phyloP scores from a whole-genome alignment of 495 filamentous ascomycete genomes.

The Massariosphaeria phaeospora region DNA sequence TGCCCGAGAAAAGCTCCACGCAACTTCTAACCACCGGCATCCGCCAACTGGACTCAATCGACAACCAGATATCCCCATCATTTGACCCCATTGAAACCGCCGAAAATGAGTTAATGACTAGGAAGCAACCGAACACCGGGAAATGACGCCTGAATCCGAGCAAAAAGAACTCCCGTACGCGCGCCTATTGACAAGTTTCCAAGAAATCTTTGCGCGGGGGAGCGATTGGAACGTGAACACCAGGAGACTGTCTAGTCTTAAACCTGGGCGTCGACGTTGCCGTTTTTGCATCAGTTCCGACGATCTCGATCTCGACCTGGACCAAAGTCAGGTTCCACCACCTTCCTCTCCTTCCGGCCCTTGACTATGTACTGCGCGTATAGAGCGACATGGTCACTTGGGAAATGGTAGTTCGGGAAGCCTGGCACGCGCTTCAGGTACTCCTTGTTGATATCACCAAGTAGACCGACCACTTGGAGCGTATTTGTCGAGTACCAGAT shows the following conservation, averaged over 20 bases:
- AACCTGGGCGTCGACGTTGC: no score
- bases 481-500: slow-evolving; percentile 95
- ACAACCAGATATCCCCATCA: background rate
- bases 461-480: slow-evolving; percentile 76
- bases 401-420: slow-evolving; percentile 96
- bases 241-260: no score
- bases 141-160: slow-evolving; percentile 5
- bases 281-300: background rate
- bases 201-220: no score
- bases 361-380: slow-evolving; percentile 90
- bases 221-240: no score
- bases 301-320: slow-evolving; percentile 31
- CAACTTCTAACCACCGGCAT: background rate
- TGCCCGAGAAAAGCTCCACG: background rate
- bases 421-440: slow-evolving; percentile 88
- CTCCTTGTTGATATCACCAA: slow-evolving; percentile 84
- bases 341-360: slow-evolving; percentile 74
- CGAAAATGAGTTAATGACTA: slow-evolving; percentile 3
- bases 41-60: background rate
- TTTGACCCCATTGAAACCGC: background rate
- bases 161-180: slow-evolving; percentile 4
- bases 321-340: slow-evolving; percentile 60
- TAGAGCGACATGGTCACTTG: slow-evolving; percentile 91
- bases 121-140: slow-evolving; percentile 2
- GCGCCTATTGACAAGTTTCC: slow-evolving; percentile 22